phyloP scores from a whole-genome alignment of 176 grass and related monocot species.

The Aegilops longissima region DNA sequence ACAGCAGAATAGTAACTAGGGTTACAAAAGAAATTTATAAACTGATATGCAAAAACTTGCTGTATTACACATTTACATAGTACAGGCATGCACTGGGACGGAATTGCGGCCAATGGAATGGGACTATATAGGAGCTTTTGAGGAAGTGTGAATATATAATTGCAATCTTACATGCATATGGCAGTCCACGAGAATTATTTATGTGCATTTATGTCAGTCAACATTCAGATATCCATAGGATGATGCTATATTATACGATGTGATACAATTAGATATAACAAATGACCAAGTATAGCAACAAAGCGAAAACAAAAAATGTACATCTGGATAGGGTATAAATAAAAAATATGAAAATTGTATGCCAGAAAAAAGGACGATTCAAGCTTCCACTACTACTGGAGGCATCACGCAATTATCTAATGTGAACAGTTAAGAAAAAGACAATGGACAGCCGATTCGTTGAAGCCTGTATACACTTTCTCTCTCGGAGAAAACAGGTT shows the following conservation, averaged over 20 bases:
- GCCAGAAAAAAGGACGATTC: neutral
- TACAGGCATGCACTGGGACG: neutral
- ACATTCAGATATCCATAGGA: neutral
- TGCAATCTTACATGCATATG: neutral
- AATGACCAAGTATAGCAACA: neutral
- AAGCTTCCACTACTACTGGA: neutral
- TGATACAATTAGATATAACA: neutral
- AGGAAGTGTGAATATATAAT: neutral
- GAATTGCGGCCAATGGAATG: neutral
- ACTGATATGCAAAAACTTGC: neutral
- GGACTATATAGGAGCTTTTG: neutral
- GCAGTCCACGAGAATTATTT: neutral
- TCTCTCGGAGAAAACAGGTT: neutral
- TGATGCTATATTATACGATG: neutral
- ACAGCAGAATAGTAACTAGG: neutral
- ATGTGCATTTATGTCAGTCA: neutral
- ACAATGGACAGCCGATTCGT: neutral
- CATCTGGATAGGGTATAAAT: neutral
- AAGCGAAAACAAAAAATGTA: neutral
- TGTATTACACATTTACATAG: neutral
- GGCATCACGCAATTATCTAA: neutral
- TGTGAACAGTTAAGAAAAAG: neutral
- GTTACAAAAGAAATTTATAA: neutral
- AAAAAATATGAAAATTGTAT: neutral
- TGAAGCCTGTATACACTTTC: neutral